phyloP scores from a whole-genome alignment of 805 yeast genomes.

The Myxozyma sirexii region DNA sequence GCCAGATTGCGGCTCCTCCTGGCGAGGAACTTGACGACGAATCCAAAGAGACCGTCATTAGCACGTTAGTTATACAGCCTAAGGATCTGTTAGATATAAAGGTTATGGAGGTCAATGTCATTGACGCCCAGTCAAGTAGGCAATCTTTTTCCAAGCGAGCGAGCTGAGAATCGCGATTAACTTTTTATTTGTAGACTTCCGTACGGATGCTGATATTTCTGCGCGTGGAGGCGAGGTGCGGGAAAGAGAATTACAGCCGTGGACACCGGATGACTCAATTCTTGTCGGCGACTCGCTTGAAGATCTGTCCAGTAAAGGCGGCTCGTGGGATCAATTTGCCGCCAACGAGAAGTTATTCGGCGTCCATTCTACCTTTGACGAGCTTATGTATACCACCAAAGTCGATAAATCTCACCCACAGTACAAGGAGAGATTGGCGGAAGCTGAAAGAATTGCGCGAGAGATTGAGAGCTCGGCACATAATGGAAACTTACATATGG shows the following conservation, averaged over 20 bases:
- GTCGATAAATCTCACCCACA: conserved; percentile 73
- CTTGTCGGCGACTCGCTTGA: conserved; percentile 41
- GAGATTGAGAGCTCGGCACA: conserved; percentile 74
- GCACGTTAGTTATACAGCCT: conserved; percentile 51
- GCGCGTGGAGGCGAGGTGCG: conserved; percentile 46
- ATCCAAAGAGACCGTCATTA: conserved; percentile 46
- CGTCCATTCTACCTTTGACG: conserved; percentile 80
- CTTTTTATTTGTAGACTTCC: conserved; percentile 51
- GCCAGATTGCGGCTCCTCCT: conserved; percentile 44
- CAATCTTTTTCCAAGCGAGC: conserved; percentile 16
- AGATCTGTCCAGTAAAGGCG: conserved; percentile 40
- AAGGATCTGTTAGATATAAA: conserved; percentile 57
- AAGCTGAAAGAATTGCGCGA: conserved; percentile 76
- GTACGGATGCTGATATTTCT: conserved; percentile 85
- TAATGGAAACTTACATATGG: conserved; percentile 74
- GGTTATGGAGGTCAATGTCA: conserved; percentile 47
- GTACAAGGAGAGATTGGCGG: conserved; percentile 60
- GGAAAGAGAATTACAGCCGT: conserved; percentile 77
- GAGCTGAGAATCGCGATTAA: neutral
- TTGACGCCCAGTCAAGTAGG: conserved; percentile 34
- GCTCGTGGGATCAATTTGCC: conserved; percentile 88
- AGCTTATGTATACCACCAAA: conserved; percentile 81
- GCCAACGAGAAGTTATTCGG: conserved; percentile 91
- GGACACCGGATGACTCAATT: conserved; percentile 74
- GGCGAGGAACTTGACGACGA: conserved; percentile 44